Evolutionary conservation across 2,329 filamentous ascomycete genomes (phyloP), one percentile per base, ranked within the genome.

Genomic region (Septoria petroselini): DNA sequence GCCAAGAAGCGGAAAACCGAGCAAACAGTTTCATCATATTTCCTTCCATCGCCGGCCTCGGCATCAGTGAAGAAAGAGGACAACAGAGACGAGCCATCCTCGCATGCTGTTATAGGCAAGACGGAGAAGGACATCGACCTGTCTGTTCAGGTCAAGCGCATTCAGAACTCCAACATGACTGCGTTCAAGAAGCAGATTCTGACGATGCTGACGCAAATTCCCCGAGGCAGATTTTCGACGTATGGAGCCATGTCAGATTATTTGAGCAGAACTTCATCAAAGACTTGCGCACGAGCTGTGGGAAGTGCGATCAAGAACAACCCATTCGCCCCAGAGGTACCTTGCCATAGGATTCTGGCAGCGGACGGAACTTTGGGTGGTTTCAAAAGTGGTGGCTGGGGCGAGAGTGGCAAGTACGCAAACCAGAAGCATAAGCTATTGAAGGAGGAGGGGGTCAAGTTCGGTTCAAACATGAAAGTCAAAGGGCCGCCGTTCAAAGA

Each of bases 361-460:
- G 59, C 59, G 12, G 65, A 65, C 41, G 65, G 65, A 9, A 58
- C 65, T 5, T 64, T 80, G 15, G 76, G 77, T 12, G 77, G 77
- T 8, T 80, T 79, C 58, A 71, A 73, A 30, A 37, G 43, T 19
- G 77, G 77, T 11, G 66, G 69, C 27, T 75, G 75, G 74, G 69
- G 71, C 19, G 71, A 72, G 48, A 65, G 71, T n/a, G 71, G 71
- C 4, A 68, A 69, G 54, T 67, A 69, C 61, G 70, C 70, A 9
- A 59, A 58, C 14, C 65, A 71, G 50, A 76, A 75, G 60, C 68
- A 65, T 37, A 65, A 65, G 49, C 53, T 75, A 48, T 58, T 74
- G 50, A 61, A 61, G 34, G 68, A 65, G 23, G 73, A 76, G 54
- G 73, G 73, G 3, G 68, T 76, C 4, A 60, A 55, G 41, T 75